Base-by-base conservation (phyloP, 176 grass and related monocot genomes). In the Oryza australiensis region DNA sequence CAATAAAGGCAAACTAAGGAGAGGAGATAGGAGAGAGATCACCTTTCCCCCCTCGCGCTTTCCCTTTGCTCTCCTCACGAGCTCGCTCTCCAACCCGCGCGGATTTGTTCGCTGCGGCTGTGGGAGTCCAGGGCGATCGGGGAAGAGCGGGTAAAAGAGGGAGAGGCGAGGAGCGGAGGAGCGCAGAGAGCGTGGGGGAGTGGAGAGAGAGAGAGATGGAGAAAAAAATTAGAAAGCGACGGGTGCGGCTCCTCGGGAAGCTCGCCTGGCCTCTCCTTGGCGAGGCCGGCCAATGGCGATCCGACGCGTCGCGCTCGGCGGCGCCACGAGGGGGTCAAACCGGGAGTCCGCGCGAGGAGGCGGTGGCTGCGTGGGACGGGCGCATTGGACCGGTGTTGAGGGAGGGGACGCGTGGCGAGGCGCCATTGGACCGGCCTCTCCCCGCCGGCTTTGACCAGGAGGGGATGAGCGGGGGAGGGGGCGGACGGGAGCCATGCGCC, bases 221-320 rank as follows among this genome's bases (percentile, higher is more conserved):
- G 77, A 41, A 10, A 0, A 33, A 62, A 82, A 82, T 12, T 68
- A 43, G 70, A 48, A 41, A 23, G 13, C 30, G 80, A 73, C 57
- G 55, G 70, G 70, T 64, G 72, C 40, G 81, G 81, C 63, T 45
- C 82, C 23, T 84, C 82, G 82, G 53, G 62, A 84, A 55, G 29
- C 59, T 83, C 81, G 59, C 81, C 70, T 66, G 22, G 70, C 51
- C 51, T 55, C 59, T 26, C 29, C 29, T 18, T 23, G 30, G 70
- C 72, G 28, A 22, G 38, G 43, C 41, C 72, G 13, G 42, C 81
- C 81, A 83, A 55, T 83, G 42, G 62, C 7, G 12, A 33, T 1
- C 9, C 72, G 42, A 75, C 80, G 55, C 80, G 80, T 72, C 34
- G 34, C 51, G 49, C 18, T 5, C 51, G 24, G 46, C 51, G 51